Evolutionary conservation across 2,329 filamentous ascomycete species (phyloP).

Genomic region (Xylariaceae sp.): DNA sequence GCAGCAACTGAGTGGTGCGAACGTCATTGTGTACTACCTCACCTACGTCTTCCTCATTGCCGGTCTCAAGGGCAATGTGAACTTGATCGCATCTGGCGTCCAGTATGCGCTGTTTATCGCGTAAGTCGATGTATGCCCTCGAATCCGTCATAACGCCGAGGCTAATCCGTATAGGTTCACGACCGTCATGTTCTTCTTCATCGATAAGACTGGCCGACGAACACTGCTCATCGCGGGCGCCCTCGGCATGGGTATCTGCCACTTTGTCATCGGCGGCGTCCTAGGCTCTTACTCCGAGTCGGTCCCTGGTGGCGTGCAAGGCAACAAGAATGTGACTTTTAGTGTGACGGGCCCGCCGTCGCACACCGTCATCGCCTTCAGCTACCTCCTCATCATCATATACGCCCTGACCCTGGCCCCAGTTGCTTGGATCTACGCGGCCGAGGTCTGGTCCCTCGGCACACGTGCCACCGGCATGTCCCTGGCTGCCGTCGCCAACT

Average conservation of each 20-base stretch:
- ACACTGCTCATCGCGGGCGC: slow-evolving; percentile 61
- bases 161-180: slow-evolving; percentile 34
- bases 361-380: slow-evolving; percentile 60
- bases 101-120: slow-evolving; percentile 49
- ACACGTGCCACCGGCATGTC: slow-evolving; percentile 56
- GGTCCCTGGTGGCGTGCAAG: slow-evolving; percentile 39
- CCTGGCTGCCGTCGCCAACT: slow-evolving; percentile 49
- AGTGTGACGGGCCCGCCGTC: slow-evolving; percentile 46
- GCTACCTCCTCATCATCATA: slow-evolving; percentile 57
- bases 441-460: slow-evolving; percentile 59
- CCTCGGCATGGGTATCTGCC: slow-evolving; percentile 59
- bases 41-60: slow-evolving; percentile 58
- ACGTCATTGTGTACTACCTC: slow-evolving; percentile 53
- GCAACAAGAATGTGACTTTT: slow-evolving; percentile 50
- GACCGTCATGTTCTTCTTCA: slow-evolving; percentile 44
- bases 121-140: slow-evolving; percentile 17
- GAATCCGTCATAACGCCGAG: neutral
- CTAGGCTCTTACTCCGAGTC: slow-evolving; percentile 42
- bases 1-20: slow-evolving; percentile 46
- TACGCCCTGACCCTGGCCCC: slow-evolving; percentile 60
- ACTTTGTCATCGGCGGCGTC: slow-evolving; percentile 49
- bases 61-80: slow-evolving; percentile 45
- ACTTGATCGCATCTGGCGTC: slow-evolving; percentile 50
- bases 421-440: slow-evolving; percentile 60
- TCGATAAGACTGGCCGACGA: slow-evolving; percentile 54